Conservation (phyloP, 106 monocot species). For the Allium sativum region DNA sequence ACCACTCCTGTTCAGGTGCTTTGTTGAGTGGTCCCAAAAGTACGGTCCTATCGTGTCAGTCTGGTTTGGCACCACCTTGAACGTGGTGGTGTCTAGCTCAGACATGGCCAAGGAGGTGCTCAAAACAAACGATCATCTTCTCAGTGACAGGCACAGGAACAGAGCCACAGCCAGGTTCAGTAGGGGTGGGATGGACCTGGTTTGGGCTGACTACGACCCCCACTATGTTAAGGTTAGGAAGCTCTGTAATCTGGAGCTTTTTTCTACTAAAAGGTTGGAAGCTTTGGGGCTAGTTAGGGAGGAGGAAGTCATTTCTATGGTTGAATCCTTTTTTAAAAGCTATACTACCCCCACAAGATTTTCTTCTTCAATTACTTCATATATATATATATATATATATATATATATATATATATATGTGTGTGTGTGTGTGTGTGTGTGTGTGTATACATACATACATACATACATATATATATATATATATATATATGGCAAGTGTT, state of each 20-base stretch:
- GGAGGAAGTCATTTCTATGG: slow-evolving; percentile 95
- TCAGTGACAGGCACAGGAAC: slow-evolving; percentile 61
- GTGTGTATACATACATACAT: too few relatives aligned
- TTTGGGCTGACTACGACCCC: slow-evolving; percentile 90
- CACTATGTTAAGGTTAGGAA: slow-evolving; percentile 92
- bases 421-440: too few relatives aligned
- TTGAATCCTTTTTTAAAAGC: slow-evolving; percentile 48
- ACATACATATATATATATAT: too few relatives aligned
- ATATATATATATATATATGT: too few relatives aligned
- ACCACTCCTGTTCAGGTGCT: slow-evolving; percentile 75
- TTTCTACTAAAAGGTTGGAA: slow-evolving; percentile 66
- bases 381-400: too few relatives aligned
- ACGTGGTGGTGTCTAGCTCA: slow-evolving; percentile 60
- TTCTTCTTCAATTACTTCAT: too few relatives aligned
- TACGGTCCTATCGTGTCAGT: slow-evolving; percentile 87
- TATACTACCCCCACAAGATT: slow-evolving; percentile 8
- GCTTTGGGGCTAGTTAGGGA: slow-evolving; percentile 71
- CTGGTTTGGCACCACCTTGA: slow-evolving; percentile 67
- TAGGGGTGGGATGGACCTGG: slow-evolving; percentile 63
- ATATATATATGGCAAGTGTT: too few relatives aligned
- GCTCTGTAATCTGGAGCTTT: slow-evolving; percentile 82
- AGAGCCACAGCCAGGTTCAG: slow-evolving; percentile 60
- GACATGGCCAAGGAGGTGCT: slow-evolving; percentile 76
- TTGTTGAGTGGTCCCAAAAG: slow-evolving; percentile 57
- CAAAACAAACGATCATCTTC: slow-evolving; percentile 64